Base-by-base conservation (phyloP, 805 yeast species). In the Monosporozyma unispora region DNA sequence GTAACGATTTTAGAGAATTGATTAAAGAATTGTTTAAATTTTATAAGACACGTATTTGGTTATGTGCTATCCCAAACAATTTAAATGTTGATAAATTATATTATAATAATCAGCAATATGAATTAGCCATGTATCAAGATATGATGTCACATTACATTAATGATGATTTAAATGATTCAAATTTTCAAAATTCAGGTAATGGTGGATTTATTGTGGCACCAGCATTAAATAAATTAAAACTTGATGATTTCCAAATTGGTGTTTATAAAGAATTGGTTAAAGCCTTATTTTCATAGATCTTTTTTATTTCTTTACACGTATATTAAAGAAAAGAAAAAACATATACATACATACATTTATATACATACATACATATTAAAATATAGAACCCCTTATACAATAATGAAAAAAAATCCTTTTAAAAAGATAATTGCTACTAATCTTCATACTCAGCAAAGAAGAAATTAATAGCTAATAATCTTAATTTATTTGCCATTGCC, bases 11-110 rank as follows among this genome's bases (percentile, higher is more conserved):
- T 62, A 71, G 91, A 51, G 84, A 79, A 46, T 71, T 84, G 59
- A 84, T 84, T 50, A 80, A 84, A 52, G 90, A 84, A 58, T 68
- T 84, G 29, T 84, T 83, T 70, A 80, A 82, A 60, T 80, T 82
- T 52, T 84, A 83, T 70, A 84, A 84, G 67, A 84, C 90, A 0
- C 72, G 91, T 58, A 84, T 84, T 54, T 85, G 95, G 95, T 69
- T 85, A 66, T 83, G 91, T 72, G 91, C 93, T 0, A 86, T 84
- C 28, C 70, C 65, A 23, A 66, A 66, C 49, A 64, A 66, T 50
- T 42, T 66, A 40, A 57, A 55, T 1, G 62, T 66, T 35, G 68
- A 64, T 50, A 42, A 53, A 23, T 58, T 62, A 48, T 64, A 62
- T 44, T 64, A 66, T 49, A 61, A 63, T 48, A 48, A 52, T n/a